Conservation (phyloP, 2,329 filamentous ascomycete species). For the Podosphaera fusca region DNA sequence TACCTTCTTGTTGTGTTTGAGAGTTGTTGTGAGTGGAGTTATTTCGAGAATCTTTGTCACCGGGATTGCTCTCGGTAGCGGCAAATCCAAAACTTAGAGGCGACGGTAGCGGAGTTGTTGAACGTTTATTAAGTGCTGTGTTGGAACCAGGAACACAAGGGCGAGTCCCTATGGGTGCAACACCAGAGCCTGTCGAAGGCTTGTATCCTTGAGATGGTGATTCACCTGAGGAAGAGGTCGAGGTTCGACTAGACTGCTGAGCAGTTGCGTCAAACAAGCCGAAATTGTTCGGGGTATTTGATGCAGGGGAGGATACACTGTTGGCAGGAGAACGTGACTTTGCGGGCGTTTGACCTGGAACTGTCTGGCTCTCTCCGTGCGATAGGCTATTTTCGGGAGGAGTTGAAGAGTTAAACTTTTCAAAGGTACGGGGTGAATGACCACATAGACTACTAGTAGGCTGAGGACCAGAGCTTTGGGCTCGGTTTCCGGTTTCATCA, state of each 20-base stretch:
- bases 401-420: slow-evolving; percentile 31
- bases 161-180: slow-evolving; percentile 84
- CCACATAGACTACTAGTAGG: slow-evolving; percentile 44
- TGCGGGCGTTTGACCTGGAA: slow-evolving; percentile 17
- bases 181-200: slow-evolving; percentile 33
- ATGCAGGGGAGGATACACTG: slow-evolving; percentile 67
- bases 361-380: slow-evolving; percentile 26
- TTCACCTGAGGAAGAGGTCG: slow-evolving; percentile 62
- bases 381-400: slow-evolving; percentile 7
- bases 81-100: slow-evolving; percentile 55
- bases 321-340: slow-evolving; percentile 42
- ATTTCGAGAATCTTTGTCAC: slow-evolving; percentile 15
- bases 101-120: slow-evolving; percentile 80
- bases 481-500: slow-evolving; percentile 43
- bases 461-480: slow-evolving; percentile 36
- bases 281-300: slow-evolving; percentile 35
- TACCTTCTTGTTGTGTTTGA: slow-evolving; percentile 16
- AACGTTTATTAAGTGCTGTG: slow-evolving; percentile 39
- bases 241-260: slow-evolving; percentile 54
- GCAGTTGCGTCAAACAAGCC: slow-evolving; percentile 34
- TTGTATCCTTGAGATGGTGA: slow-evolving; percentile 52
- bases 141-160: slow-evolving; percentile 38
- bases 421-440: slow-evolving; percentile 59
- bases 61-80: slow-evolving; percentile 24
- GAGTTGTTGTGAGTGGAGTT: slow-evolving; percentile 31